Evolutionary conservation across 768 basidiomycete species (phyloP), one percentile per base, ranked within the genome.

Genomic region (Phylloporus sp.): DNA sequence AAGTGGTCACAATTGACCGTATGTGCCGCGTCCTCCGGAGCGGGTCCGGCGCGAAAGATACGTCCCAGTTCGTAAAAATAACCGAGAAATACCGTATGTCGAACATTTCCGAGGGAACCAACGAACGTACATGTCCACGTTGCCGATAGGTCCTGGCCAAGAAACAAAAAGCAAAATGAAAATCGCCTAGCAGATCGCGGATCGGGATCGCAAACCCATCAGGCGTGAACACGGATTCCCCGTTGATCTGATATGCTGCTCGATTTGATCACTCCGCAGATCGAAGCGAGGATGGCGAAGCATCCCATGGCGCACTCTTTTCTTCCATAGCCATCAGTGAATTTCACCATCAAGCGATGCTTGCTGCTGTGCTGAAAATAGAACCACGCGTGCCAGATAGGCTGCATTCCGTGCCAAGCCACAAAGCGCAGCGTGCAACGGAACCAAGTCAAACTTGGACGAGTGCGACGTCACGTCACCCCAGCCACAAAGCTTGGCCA

Each of bases 91-190:
- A 39, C 39, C 38, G 29, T 43, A 41, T 15, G 22, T 36, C 33
- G 44, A 46, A 61, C n/a, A n/a, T 62, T 55, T 61, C 60, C 60
- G 61, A 63, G 58, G 61, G n/a, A n/a, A n/a, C n/a, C n/a, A n/a
- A n/a, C n/a, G n/a, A n/a, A n/a, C n/a, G n/a, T n/a, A n/a, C n/a
- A n/a, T n/a, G n/a, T n/a, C n/a, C n/a, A n/a, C n/a, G n/a, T n/a
- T n/a, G n/a, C n/a, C n/a, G n/a, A n/a, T n/a, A n/a, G n/a, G n/a
- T n/a, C n/a, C n/a, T n/a, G n/a, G n/a, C n/a, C n/a, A n/a, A n/a
- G n/a, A n/a, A n/a, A n/a, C n/a, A n/a, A n/a, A n/a, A n/a, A n/a
- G n/a, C n/a, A n/a, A n/a, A 5, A 28, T 37, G 41, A 46, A 49
- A 49, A 52, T 29, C 40, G 29, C 33, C 20, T 38, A n/a, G n/a